phyloP scores from a whole-genome alignment of 1,284 basidiomycete genomes.

The Cryptococcus depauperatus region DNA sequence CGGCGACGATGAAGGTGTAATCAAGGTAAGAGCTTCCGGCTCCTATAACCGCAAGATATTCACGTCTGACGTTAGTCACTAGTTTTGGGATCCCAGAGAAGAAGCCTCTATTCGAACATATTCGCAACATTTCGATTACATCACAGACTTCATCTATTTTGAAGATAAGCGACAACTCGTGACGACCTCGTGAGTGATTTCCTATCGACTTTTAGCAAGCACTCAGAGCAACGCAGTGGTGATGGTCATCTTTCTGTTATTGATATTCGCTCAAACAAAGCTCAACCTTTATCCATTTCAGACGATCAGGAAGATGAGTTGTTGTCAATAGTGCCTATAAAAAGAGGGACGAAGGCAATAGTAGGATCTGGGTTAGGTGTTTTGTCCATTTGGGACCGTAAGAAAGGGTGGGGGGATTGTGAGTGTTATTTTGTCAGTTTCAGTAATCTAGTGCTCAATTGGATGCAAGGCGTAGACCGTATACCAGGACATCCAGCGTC shows the following conservation, averaged over 20 bases:
- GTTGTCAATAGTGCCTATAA: conserved; percentile 73
- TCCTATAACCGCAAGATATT: neutral
- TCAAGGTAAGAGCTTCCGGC: conserved; percentile 56
- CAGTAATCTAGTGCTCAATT: neutral
- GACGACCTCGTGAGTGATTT: conserved; percentile 61
- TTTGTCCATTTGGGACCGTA: conserved; percentile 81
- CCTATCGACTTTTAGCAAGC: neutral
- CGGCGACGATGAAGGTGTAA: conserved; percentile 88
- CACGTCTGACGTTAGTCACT: conserved; percentile 3
- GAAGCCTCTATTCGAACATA: conserved; percentile 59
- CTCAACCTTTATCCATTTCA: conserved; percentile 65
- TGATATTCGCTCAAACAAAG: conserved; percentile 71
- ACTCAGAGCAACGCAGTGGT: conserved; percentile 52
- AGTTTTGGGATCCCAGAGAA: conserved; percentile 84
- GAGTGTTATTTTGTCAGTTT: no score
- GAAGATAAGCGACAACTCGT: conserved; percentile 77
- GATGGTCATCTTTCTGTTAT: conserved; percentile 87
- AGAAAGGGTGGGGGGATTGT: conserved; percentile 80
- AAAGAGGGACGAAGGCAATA: conserved; percentile 70
- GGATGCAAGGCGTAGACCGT: conserved; percentile 60
- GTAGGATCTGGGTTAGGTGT: conserved; percentile 87
- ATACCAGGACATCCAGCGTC: conserved; percentile 84
- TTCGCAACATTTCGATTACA: conserved; percentile 89
- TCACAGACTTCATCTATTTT: conserved; percentile 83
- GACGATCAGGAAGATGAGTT: conserved; percentile 96